Evolutionary conservation across 2,329 filamentous ascomycete species (phyloP), one percentile per base, ranked within the genome.

Genomic region (Monilinia polystroma): DNA sequence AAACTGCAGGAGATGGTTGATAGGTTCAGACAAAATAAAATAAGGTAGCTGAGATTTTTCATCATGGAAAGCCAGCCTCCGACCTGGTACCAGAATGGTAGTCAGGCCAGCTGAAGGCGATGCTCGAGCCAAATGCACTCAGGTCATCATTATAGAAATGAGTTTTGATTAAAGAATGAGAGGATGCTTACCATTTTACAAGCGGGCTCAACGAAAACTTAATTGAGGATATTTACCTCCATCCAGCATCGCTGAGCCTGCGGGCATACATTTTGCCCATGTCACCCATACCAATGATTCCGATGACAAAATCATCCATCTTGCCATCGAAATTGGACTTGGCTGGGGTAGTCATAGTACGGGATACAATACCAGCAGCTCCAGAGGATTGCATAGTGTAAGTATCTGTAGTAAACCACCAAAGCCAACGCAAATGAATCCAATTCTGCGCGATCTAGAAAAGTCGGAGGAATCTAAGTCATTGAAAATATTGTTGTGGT

Each of bases 91-190:
- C 92, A 94, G 85, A 90, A 97, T 88, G 90, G 89, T 83, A 81
- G 80, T 83, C 83, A 82, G 82, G 80, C 80, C 75, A 79, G 77
- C 81, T 80, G 81, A 83, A 82, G 80, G 83, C 87, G 87, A 93
- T 96, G 85, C 94, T 98, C 94, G 92, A 98, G 94, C 94, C 94
- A 98, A 98, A 98, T 98, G 94, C 94, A 93, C 94, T 98, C 94
- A 94, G 92, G 94, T 98, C 94, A 98, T 98, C 94, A 96, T 93
- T 78, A 78, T 75, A 75, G 41, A 55, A 58, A 63, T 57, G 47
- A 45, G 58, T 47, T 58, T 26, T 65, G 54, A 38, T 51, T 57
- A 68, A 69, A 68, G 64, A 68, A 64, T 76, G 78, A 80, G 57
- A 52, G 63, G 69, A 3, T 68, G 68, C 73, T 74, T 70, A 76